Base-by-base conservation (phyloP, 352 stramenopile genomes). In the Pythium insidiosum region DNA sequence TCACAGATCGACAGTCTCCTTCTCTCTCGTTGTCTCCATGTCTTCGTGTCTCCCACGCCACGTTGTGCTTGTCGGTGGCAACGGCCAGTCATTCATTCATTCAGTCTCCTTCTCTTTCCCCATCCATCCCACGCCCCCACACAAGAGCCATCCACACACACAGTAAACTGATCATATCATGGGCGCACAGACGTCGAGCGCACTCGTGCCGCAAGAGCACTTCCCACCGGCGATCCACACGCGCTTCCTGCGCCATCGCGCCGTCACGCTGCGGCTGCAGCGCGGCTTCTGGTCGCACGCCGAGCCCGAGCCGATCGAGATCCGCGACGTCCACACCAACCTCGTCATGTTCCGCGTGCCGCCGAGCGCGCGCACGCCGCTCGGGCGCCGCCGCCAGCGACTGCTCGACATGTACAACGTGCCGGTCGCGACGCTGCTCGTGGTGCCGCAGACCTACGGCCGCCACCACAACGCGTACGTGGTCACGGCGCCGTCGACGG, bases 381-480 rank as follows among this genome's bases (percentile, higher is more conserved):
- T 18, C 15, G 16, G 28, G 15, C 25, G 12, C 2, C 13, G 23
- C 9, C 39, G 19, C 36, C 39, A 44, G 37, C 35, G 45, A 0
- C 21, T 53, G 20, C 20, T 53, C 12, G 45, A 53, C n/a, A 44
- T 45, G 45, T 53, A 53, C 28, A 53, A 53, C 36, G 37, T 34
- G 20, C 45, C 45, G 1, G 37, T 53, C n/a, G 45, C 45, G 20
- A 53, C 45, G 3, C 24, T 53, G 25, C 21, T n/a, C n/a, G n/a
- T n/a, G n/a, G n/a, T n/a, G n/a, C n/a, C n/a, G n/a, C n/a, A n/a
- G n/a, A 35, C 30, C 11, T 20, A 34, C 43, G 18, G 20, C 40
- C 12, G 12, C 40, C 7, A 38, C 43, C 16, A 50, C 18, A 9
- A 50, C 34, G 10, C 28, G 7, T 7, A 13, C 7, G 28, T 33